Evolutionary conservation across 192 early-diverging fungal genomes (phyloP), one percentile per base, ranked within the genome.

Genomic region (Gigaspora rosea): DNA sequence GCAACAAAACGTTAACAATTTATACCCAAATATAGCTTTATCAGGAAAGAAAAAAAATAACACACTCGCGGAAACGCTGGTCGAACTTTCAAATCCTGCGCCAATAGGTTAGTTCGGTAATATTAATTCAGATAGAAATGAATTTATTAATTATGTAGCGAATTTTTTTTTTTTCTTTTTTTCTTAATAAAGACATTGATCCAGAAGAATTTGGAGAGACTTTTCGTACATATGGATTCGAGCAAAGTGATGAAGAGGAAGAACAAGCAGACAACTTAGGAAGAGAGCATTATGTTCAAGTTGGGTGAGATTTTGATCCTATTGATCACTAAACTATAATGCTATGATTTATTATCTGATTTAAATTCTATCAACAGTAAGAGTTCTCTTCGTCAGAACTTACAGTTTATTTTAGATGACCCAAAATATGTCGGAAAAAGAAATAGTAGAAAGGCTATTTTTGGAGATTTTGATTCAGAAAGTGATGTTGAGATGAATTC

Each of bases 351-450:
- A 49, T 16, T 15, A 64, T 32, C 22, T 33, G 20, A 22, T 54
- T 13, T 8, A 58, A 33, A 72, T 20, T 72, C n/a, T 72, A 16
- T 36, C 13, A 27, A 46, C 74, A 86, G 85, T 13, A 94, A 91
- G 81, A 92, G 92, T 82, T 71, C 83, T 15, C 73, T 94, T 57
- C 86, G 91, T 57, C 81, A 81, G 49, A 84, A 85, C 51, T 84
- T 90, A 61, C 86, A 87, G 8, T 84, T 90, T 32, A 80, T 89
- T 7, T 83, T 92, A 73, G 88, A 91, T 20, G 93, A 92, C 49
- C 92, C 93, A 4, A 91, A 91, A 68, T 94, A 94, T 79, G 78
- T 82, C 32, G 93, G 93, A 48, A 88, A 89, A 69, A 86, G 85
- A 47, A 85, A 87, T 67, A 91, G 86, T 47, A 88, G 93, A 70